Base-by-base conservation (phyloP, 2,329 filamentous ascomycete species). In the Ilyonectria sp. region DNA sequence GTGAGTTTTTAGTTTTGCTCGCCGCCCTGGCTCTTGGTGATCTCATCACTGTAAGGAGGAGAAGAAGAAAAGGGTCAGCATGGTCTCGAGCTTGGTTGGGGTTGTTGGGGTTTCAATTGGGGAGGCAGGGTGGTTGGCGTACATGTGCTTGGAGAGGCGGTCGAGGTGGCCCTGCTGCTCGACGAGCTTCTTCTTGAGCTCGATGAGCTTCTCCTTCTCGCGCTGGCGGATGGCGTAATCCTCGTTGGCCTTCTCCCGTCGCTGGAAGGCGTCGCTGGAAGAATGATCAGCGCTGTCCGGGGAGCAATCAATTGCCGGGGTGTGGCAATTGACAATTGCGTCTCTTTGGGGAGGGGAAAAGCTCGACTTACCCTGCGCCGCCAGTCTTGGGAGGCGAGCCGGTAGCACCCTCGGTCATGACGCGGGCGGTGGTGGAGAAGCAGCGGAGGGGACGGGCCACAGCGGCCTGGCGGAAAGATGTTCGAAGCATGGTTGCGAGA, bases 61-160 rank as follows among this genome's bases (percentile, higher is more conserved):
- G 35, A 55, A 44, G 33, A 40, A 44, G 44, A 52, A 53, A 2
- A 15, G 23, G 52, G 67, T 76, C 52, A 76, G 70, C 52, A 37
- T 35, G n/a, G 31, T 53, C 26, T 26, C 31, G 53, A 31, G 55
- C 33, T 55, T 53, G 50, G 23, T 10, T 19, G 21, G 17, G 17
- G 56, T 61, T 47, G n/a, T 17, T 19, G 47, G 11, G 53, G 56
- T 33, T 23, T 29, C 47, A 57, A 65, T 69, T 64, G 66, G 67
- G 13, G 31, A 47, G 37, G n/a, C 65, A 35, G 59, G 50, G 19
- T 43, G 29, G 26, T 15, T 46, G 31, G 75, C 92, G 79, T 84
- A 96, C 94, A 97, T 94, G 88, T 97, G 93, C 78, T 92, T 89
- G 77, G 94, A 91, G 70, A 98, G 90, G 81, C 95, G 92, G 79